These are phyloP conservation scores for Exophiala oligosperma DNA, from an alignment of 2,329 filamentous ascomycete species.

Conservation along the genomic window DNA sequence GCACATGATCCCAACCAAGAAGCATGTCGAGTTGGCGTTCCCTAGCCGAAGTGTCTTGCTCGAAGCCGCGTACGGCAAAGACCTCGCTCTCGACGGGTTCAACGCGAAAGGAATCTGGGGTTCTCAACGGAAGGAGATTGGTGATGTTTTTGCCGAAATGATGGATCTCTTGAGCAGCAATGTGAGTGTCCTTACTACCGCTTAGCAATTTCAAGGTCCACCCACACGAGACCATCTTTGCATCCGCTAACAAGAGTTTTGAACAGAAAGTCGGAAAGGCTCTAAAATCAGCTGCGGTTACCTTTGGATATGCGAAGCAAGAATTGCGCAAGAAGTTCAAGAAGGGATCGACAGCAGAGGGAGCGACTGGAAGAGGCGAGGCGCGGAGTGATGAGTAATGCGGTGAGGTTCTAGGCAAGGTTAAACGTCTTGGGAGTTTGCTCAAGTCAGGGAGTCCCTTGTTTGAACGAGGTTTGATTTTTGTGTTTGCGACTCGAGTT, in stretches of 20 bases:
- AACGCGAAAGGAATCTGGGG: neutral
- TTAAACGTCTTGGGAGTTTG: neutral
- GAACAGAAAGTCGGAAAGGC: neutral
- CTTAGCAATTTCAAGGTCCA: too few relatives aligned
- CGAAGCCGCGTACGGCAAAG: constrained; percentile 29
- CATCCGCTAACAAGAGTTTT: neutral
- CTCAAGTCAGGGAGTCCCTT: neutral
- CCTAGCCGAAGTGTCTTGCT: constrained; percentile 29
- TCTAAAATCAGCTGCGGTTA: constrained; percentile 1
- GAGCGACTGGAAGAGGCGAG: neutral
- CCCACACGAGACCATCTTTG: neutral
- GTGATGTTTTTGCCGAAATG: constrained; percentile 1
- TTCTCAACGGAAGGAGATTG: neutral
- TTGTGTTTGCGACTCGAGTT: too few relatives aligned
- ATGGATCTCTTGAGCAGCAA: constrained; percentile 3
- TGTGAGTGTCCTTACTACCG: neutral
- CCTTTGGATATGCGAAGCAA: constrained; percentile 1
- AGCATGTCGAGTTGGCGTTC: constrained; percentile 34
- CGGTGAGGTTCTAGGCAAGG: neutral
- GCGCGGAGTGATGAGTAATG: neutral
- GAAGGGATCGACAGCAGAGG: neutral
- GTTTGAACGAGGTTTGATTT: neutral
- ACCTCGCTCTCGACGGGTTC: constrained; percentile 21
- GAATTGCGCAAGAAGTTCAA: constrained; percentile 4
- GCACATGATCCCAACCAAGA: constrained; percentile 37